Base-by-base conservation (phyloP, 1,139 yeast genomes). In the Suhomyces yuchorum region DNA sequence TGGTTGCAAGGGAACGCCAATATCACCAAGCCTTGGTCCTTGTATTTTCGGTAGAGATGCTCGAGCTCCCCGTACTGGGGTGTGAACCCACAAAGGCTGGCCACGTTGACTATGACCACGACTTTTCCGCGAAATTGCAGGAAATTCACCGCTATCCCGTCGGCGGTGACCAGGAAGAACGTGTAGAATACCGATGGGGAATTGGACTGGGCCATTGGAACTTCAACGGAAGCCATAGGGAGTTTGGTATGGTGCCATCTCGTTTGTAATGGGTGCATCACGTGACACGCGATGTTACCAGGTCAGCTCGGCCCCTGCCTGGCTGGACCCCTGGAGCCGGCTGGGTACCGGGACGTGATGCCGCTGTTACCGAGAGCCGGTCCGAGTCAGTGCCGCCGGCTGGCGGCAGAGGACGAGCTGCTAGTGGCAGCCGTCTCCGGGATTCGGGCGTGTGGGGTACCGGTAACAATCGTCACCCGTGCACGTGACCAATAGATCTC, bases 1-100 rank as follows among this genome's bases (percentile, higher is more conserved):
- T 75, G 80, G 53, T 73, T 72, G 51, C 78, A 71, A 0, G 80
- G 80, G 53, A 74, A 73, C 3, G 71, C 80, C 37, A 75, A 44
- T 0, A 75, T 62, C 41, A 60, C 68, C 20, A 75, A 57, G 0
- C 74, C 77, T 9, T 57, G 54, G 4, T 53, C 50, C 7, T 57
- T 51, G 51, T 71, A 73, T 53, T 68, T 71, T 14, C 65, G 54
- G 48, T 72, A 67, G 20, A 75, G 55, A 3, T 41, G 22, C 56
- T 75, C 71, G 17, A 75, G 56, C 38, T 73, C 75, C 12, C 44
- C 39, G 51, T 67, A 74, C 51, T 75, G 80, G 3, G 78, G 77
- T 2, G 79, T 61, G 55, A 60, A 74, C 1, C 80, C 80, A 59
- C 80, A 75, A 15, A 71, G 59, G 9, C 73, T 66, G 1, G 80